These are phyloP conservation scores for Vitis rupestris DNA, from an alignment of 164 flowering plant genomes.

Conservation along the genomic window DNA sequence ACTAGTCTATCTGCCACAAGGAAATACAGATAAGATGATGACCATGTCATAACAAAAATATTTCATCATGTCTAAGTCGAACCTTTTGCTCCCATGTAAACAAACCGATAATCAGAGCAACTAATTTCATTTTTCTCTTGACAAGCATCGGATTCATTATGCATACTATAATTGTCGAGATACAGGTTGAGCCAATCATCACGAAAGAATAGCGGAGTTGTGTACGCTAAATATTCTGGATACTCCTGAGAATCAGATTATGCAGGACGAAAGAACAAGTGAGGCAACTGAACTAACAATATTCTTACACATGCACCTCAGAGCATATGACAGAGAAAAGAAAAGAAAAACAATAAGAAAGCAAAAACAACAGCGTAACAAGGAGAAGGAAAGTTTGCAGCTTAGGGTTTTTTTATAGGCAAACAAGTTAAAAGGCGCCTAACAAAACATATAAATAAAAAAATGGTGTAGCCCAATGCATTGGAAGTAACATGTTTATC, in stretches of 20 bases:
- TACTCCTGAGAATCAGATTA: slow-evolving; percentile 67
- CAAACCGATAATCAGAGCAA: slow-evolving; percentile 99
- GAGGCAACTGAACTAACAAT: slow-evolving; percentile 7
- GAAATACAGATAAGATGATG: not conserved
- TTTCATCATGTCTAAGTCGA: slow-evolving; percentile 14
- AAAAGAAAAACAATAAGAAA: not conserved
- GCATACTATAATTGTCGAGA: slow-evolving; percentile 78
- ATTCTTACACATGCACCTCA: not conserved
- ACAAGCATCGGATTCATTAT: slow-evolving; percentile 46
- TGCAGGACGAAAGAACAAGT: slow-evolving; percentile 17
- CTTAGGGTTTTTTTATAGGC: not conserved
- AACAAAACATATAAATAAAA: too few relatives aligned
- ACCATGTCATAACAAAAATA: slow-evolving; percentile 9
- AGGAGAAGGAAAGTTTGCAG: not conserved
- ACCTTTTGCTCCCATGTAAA: slow-evolving; percentile 99
- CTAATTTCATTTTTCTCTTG: slow-evolving; percentile 53
- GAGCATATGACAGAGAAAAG: not conserved
- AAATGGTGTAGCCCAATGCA: too few relatives aligned
- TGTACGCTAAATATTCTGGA: slow-evolving; percentile 74
- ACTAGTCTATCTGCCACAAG: not conserved
- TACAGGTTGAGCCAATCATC: slow-evolving; percentile 98
- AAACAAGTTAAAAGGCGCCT: too few relatives aligned
- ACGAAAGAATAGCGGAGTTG: slow-evolving; percentile 62
- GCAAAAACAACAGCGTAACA: not conserved
- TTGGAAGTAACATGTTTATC: too few relatives aligned